Evolutionary conservation across 2,329 filamentous ascomycete genomes (phyloP), one percentile per base, ranked within the genome.

Genomic region (Epichloe bromicola): DNA sequence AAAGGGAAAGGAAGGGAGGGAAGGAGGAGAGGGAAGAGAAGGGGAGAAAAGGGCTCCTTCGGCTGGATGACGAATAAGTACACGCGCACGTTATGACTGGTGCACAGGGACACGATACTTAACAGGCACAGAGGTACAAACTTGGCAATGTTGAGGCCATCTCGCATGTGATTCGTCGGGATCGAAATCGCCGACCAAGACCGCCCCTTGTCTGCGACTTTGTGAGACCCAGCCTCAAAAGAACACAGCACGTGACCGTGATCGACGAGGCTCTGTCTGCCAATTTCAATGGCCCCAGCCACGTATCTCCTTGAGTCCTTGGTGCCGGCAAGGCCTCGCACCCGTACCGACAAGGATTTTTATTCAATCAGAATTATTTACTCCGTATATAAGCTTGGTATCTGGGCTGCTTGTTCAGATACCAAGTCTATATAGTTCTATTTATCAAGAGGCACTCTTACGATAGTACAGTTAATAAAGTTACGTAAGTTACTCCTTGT

Each of bases 161-260:
- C 48, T 51, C 58, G 55, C 63, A 65, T 66, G 64, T 66, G 64
- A 66, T 65, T 60, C 57, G 59, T 59, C 59, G 59, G 55, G 46
- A 44, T 47, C 40, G 3, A 33, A 34, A 40, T 19, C 39, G 26
- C 44, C 19, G 26, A 15, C 49, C 37, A 19, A 19, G 19, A 19
- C 19, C 19, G 19, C 19, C 19, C 19, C 19, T 19, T 19, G 19
- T 19, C 19, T 19, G 19, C 19, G 40, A 23, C 14, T 14, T 14
- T 17, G 17, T 23, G 19, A 19, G 17, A 17, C 19, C 11, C 12
- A 23, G 19, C n/a, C 44, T 37, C 8, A 11, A 43, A 34, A 30
- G 8, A 11, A 50, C 45, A 10, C 23, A 40, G 44, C 45, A 55
- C 54, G 54, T 55, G 53, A 55, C 38, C 20, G 5, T 19, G 11